Conservation (phyloP, 331 rosid genomes). For the Stylosanthes scabra region DNA sequence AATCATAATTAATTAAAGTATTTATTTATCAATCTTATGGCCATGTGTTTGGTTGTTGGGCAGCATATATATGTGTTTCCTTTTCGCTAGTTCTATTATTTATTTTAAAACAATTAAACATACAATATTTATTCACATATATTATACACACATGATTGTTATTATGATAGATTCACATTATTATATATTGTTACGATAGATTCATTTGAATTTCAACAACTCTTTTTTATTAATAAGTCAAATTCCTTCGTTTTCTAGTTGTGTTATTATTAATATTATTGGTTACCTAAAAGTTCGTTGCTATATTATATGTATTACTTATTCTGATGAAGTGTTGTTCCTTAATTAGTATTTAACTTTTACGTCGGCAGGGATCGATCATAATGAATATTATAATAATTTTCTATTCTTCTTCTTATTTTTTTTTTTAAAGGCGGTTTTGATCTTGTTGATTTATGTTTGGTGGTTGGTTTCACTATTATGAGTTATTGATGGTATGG, state of each 20-base stretch:
- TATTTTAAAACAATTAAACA: neutral
- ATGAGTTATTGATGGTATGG: neutral
- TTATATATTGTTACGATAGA: neutral
- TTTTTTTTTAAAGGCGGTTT: neutral
- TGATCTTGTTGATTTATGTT: neutral
- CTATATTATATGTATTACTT: too few species aligned
- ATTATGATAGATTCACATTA: too few species aligned
- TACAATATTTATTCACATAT: neutral
- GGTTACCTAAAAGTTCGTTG: too few species aligned
- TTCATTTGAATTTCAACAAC: neutral
- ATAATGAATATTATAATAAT: too few species aligned
- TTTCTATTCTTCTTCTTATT: neutral
- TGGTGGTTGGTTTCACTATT: neutral
- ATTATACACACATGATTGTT: neutral
- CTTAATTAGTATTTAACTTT: too few species aligned
- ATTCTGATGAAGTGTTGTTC: too few species aligned
- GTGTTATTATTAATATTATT: too few species aligned
- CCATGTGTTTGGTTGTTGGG: slow-evolving; percentile 38
- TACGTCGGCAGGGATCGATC: neutral
- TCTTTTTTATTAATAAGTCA: neutral
- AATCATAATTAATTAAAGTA: neutral
- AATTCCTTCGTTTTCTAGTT: neutral
- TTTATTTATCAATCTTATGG: slow-evolving; percentile 12
- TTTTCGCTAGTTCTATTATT: neutral
- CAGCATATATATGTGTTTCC: slow-evolving; percentile 14